Evolutionary conservation across 2,329 filamentous ascomycete species (phyloP), one percentile per base, ranked within the genome.

Genomic region (Fusarium globosum): DNA sequence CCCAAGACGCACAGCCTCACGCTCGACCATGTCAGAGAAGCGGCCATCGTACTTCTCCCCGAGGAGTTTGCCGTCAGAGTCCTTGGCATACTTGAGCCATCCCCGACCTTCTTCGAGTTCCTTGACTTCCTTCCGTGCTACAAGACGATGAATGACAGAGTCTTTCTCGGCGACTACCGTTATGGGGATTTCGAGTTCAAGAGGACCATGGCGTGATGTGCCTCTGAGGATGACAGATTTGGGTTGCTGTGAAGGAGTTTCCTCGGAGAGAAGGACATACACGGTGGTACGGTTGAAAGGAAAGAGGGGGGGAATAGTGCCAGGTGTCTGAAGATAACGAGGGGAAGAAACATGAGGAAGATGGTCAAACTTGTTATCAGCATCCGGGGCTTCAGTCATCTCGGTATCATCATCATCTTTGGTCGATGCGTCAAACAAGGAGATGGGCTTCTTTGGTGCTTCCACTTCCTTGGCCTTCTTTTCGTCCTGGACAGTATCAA

Each of bases 51-150:
- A 83, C 53, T 83, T 81, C 10, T 88, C 81, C 43, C 85, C 86
- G 23, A 91, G 77, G 0, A 82, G 76, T 11, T 82, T 81, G 3
- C 85, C 85, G 6, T 81, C 79, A 0, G 78, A 69, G 21, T 86
- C 84, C 66, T 85, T 89, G 15, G 86, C 85, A 21, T 90, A 81
- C 51, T 81, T 81, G 41, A 92, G 81, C 91, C 92, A 94, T 18
- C 92, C 92, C 30, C 91, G 86, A 1, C 89, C 89, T 78, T 93
- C 88, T 80, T 95, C 92, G 0, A 95, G 86, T 71, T 94, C 93
- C 52, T 88, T 84, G 21, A 92, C 85, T 5, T 90, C 90, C 78
- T 91, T 93, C 61, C 89, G 89, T 1, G 91, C 91, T 2, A 92
- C 92, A 0, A 95, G 88, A 74, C 93, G 90, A 78, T 94, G 92